phyloP scores from a whole-genome alignment of 306 rosid species.

The Quercus cerris region DNA sequence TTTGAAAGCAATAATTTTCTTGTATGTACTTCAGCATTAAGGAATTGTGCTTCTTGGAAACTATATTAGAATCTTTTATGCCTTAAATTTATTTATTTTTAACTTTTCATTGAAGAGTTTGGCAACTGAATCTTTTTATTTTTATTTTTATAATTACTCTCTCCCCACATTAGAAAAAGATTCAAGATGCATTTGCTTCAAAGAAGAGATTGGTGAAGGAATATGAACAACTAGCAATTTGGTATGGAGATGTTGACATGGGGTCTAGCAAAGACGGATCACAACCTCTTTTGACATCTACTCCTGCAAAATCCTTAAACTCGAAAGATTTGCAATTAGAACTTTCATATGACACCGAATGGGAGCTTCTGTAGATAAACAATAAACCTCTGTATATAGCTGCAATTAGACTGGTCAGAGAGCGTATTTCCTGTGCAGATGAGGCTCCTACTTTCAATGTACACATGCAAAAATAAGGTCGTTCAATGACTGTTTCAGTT shows the following conservation, averaged over 20 bases:
- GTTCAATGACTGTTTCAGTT: neutral
- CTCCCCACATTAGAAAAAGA: slow-evolving; percentile 48
- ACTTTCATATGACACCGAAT: slow-evolving; percentile 56
- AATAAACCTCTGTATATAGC: slow-evolving; percentile 24
- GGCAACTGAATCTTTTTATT: neutral
- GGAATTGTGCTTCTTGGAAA: slow-evolving; percentile 12
- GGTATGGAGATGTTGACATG: slow-evolving; percentile 68
- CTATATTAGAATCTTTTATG: neutral
- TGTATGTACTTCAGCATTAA: neutral
- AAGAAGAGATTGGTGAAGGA: slow-evolving; percentile 76
- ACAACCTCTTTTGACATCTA: slow-evolving; percentile 18
- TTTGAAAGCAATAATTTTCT: neutral
- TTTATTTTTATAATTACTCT: neutral
- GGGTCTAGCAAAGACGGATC: slow-evolving; percentile 16
- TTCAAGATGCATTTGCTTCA: slow-evolving; percentile 66
- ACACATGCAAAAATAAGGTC: slow-evolving; percentile 15
- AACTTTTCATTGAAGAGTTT: neutral
- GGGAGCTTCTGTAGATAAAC: slow-evolving; percentile 70
- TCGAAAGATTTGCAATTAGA: slow-evolving; percentile 22
- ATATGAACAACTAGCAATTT: slow-evolving; percentile 80
- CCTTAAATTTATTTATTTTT: neutral
- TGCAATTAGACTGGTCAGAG: slow-evolving; percentile 14
- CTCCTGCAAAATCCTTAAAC: slow-evolving; percentile 20
- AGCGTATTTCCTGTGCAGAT: neutral
- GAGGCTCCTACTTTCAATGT: slow-evolving; percentile 3